A percentile compares a stretch with the other conserved stretches of the same genome.
These are phyloP conservation scores for Chaetomium olivaceum DNA, from an alignment of 2,329 filamentous ascomycete species.

Conservation along the genomic window DNA sequence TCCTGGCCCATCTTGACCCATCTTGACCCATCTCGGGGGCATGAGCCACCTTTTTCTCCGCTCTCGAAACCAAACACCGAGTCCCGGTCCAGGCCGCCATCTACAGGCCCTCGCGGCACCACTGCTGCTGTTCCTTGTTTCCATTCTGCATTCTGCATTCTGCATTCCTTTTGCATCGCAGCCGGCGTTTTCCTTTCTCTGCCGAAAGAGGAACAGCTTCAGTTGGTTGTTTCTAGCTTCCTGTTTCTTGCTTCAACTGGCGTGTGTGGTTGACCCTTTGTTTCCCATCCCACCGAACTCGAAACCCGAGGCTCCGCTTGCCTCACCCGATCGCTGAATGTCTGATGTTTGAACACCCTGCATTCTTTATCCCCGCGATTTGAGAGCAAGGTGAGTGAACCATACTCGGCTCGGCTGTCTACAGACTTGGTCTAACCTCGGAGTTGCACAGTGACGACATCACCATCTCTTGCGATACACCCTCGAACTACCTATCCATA, in stretches of 20 bases:
- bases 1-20: background rate
- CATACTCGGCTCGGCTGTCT: background rate
- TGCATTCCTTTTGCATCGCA: slow-evolving; percentile 3
- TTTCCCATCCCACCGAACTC: background rate
- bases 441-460: slow-evolving; percentile 10
- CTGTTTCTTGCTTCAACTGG: background rate
- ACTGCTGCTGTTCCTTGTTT: slow-evolving; percentile 1
- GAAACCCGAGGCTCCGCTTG: background rate
- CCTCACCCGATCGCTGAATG: slow-evolving; percentile 3
- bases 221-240: background rate
- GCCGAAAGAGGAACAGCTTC: background rate
- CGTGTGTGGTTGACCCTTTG: background rate
- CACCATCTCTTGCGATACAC: background rate
- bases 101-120: slow-evolving; percentile 14
- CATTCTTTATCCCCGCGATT: background rate
- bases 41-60: slow-evolving; percentile 10
- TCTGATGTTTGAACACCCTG: background rate
- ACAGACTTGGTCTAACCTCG: slow-evolving; percentile 5
- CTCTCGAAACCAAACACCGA: slow-evolving; percentile 14
- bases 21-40: too few species aligned
- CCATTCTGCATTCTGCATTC: slow-evolving; percentile 12
- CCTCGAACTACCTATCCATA: background rate
- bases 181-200: background rate
- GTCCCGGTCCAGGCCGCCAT: slow-evolving; percentile 15
- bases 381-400: background rate